Evolutionary conservation across 1,139 yeast species (phyloP).

Genomic region (Magnusiomyces clavatus): DNA sequence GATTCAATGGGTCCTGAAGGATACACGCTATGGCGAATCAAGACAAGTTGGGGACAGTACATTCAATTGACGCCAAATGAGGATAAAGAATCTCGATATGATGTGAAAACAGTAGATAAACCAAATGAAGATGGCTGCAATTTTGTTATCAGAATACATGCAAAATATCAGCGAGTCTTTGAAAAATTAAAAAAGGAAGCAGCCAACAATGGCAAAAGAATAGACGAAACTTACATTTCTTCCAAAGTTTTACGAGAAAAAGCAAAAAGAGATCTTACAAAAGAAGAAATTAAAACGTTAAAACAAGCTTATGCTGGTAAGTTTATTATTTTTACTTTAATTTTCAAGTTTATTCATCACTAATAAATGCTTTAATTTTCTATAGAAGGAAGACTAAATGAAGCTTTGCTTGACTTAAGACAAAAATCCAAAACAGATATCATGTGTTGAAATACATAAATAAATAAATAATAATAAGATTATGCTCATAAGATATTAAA

Average conservation of each 20-base stretch:
- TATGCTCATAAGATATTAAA: not conserved
- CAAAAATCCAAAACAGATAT: constrained; percentile 34
- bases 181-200: not conserved
- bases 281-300: constrained; percentile 26
- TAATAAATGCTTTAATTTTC: not conserved
- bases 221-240: constrained; percentile 19
- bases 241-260: constrained; percentile 24
- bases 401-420: constrained; percentile 36
- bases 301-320: constrained; percentile 29
- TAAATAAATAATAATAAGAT: constrained; percentile 20
- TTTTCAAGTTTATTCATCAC: not conserved
- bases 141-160: constrained; percentile 13
- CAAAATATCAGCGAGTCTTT: constrained; percentile 1
- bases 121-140: constrained; percentile 2
- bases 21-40: constrained; percentile 4
- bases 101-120: not conserved
- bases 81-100: not conserved
- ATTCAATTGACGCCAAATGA: not conserved
- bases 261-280: constrained; percentile 31
- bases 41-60: constrained; percentile 17
- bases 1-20: not conserved
- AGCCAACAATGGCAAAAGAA: not conserved
- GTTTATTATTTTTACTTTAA: not conserved
- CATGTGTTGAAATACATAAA: constrained; percentile 24
- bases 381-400: constrained; percentile 35